Percentiles rank a stretch among this genome's conserved stretches.
These are phyloP conservation scores for Neurospora cerealis DNA, from an alignment of 495 filamentous ascomycete species.

Conservation along the genomic window DNA sequence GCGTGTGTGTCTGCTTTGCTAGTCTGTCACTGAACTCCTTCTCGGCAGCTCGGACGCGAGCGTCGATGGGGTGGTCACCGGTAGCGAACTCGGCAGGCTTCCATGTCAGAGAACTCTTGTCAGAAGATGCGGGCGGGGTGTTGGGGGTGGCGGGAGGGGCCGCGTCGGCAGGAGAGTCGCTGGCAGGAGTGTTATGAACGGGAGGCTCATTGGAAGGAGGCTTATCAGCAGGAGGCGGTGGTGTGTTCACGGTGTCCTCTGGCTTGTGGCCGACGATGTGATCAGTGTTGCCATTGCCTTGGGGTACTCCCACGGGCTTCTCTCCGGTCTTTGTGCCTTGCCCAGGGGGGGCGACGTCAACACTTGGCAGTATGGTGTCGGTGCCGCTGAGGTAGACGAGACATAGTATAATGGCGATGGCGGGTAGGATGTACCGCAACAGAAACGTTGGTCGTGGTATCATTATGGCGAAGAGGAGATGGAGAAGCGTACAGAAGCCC, in stretches of 20 bases:
- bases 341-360: background rate
- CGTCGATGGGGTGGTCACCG: slow-evolving; percentile 36
- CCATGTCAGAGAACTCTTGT: background rate
- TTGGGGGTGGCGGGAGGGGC: background rate
- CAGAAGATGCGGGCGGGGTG: background rate
- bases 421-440: background rate
- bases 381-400: background rate
- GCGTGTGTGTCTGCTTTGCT: slow-evolving; percentile 35
- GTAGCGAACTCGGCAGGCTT: slow-evolving; percentile 11
- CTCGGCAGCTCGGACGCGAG: slow-evolving; percentile 33
- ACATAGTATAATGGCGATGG: background rate
- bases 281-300: background rate
- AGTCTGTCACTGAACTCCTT: slow-evolving; percentile 29
- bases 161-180: background rate
- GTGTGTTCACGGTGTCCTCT: background rate
- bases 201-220: background rate
- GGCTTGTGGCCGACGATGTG: background rate
- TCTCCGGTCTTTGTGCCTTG: background rate
- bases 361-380: background rate
- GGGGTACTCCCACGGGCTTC: background rate
- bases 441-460: background rate
- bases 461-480: background rate
- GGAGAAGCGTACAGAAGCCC: background rate
- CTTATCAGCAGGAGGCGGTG: background rate
- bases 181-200: background rate